Evolutionary conservation across 2,329 filamentous ascomycete species (phyloP).

Genomic region (Mollisia scopiformis): DNA sequence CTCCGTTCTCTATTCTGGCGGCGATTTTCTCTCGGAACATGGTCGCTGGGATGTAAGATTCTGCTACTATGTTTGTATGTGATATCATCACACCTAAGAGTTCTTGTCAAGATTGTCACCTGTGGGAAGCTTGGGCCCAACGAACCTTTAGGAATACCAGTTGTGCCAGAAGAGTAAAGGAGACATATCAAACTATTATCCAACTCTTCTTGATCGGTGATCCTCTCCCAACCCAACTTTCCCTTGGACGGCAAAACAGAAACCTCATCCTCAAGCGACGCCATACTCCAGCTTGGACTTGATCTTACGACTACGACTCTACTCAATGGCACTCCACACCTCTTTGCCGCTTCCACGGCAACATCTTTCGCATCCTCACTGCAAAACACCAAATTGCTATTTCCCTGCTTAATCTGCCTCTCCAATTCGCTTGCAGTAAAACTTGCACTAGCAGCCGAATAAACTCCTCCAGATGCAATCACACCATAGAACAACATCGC

Average conservation of each 20-base stretch:
- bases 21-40: not conserved
- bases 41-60: slow-evolving; percentile 37
- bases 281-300: slow-evolving; percentile 37
- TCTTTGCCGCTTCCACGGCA: slow-evolving; percentile 51
- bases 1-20: slow-evolving; percentile 30
- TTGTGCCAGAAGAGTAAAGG: slow-evolving; percentile 82
- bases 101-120: not conserved
- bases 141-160: slow-evolving; percentile 81
- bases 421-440: slow-evolving; percentile 54
- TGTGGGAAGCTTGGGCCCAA: not conserved
- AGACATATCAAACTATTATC: slow-evolving; percentile 63
- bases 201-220: slow-evolving; percentile 53
- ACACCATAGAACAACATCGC: slow-evolving; percentile 57
- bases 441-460: slow-evolving; percentile 55
- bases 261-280: slow-evolving; percentile 35
- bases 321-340: slow-evolving; percentile 46
- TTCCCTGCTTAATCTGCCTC: slow-evolving; percentile 47
- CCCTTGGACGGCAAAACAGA: slow-evolving; percentile 39
- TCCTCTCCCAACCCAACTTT: slow-evolving; percentile 53
- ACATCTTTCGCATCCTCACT: slow-evolving; percentile 52
- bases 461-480: slow-evolving; percentile 61
- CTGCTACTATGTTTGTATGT: slow-evolving; percentile 46
- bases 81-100: slow-evolving; percentile 41
- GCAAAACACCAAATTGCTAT: slow-evolving; percentile 46
- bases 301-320: slow-evolving; percentile 56